phyloP scores from a whole-genome alignment of 2,329 filamentous ascomycete genomes.

The Colletotrichum gloeosporioides region DNA sequence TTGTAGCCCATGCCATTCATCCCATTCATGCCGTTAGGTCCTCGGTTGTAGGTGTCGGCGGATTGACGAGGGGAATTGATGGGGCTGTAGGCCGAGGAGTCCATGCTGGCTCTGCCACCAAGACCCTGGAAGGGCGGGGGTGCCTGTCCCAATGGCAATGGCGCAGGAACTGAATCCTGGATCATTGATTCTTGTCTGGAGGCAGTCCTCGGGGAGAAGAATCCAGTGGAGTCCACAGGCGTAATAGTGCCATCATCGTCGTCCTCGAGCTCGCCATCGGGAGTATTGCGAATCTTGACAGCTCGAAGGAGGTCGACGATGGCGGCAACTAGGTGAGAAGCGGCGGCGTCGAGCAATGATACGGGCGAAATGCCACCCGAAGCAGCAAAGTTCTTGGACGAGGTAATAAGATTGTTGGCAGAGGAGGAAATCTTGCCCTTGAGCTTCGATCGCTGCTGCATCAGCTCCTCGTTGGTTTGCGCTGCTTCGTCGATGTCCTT shows the following conservation, averaged over 20 bases:
- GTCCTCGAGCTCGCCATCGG: conserved; percentile 76
- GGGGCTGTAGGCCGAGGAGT: conserved; percentile 79
- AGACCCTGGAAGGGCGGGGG: conserved; percentile 65
- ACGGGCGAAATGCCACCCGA: conserved; percentile 88
- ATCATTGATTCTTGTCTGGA: conserved; percentile 34
- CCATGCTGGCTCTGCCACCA: conserved; percentile 62
- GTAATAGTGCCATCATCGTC: conserved; percentile 73
- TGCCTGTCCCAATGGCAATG: conserved; percentile 45
- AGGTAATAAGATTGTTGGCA: conserved; percentile 94
- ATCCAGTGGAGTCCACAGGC: conserved; percentile 71
- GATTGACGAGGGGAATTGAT: conserved; percentile 72
- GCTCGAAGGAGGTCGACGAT: conserved; percentile 84
- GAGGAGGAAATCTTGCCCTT: conserved; percentile 88
- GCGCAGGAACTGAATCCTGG: conserved; percentile 30
- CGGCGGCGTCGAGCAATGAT: conserved; percentile 91
- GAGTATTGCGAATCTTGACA: conserved; percentile 83
- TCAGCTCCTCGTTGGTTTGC: conserved; percentile 56
- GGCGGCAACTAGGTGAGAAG: conserved; percentile 85
- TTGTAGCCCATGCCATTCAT: conserved; percentile 39
- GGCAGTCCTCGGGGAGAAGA: conserved; percentile 66
- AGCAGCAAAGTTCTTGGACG: conserved; percentile 87
- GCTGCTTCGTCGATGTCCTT: conserved; percentile 74
- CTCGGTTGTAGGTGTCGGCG: conserved; percentile 44
- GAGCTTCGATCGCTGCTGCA: conserved; percentile 70
- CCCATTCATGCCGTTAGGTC: conserved; percentile 41